A percentile compares a stretch with the other conserved stretches of the same genome.
Evolutionary conservation across 2,329 filamentous ascomycete species (phyloP).

Genomic region (Dactylellina sp.): DNA sequence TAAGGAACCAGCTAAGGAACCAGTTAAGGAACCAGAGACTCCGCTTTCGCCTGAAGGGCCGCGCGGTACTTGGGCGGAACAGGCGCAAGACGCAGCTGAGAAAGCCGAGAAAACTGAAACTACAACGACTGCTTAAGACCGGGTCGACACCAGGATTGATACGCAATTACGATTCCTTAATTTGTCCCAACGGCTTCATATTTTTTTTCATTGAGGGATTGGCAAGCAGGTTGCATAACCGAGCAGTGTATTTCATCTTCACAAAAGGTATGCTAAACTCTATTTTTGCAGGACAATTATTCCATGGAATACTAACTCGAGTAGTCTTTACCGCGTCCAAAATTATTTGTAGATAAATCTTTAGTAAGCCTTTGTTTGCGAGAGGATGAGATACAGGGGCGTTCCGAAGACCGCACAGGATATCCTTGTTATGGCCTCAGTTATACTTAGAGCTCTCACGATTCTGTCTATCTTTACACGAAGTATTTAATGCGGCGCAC

Average conservation of each 20-base stretch:
- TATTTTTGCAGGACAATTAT: not conserved
- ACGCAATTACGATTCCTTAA: not conserved
- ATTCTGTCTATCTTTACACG: not conserved
- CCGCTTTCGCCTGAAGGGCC: conserved; percentile 45
- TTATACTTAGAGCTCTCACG: not conserved
- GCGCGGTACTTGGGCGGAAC: conserved; percentile 52
- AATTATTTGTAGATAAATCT: not conserved
- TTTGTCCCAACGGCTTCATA: not conserved
- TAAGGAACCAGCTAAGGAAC: conserved; percentile 3
- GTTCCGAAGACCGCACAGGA: not conserved
- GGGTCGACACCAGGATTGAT: not conserved
- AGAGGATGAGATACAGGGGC: not conserved
- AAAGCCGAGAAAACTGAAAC: conserved; percentile 40
- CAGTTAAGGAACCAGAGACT: conserved; percentile 23
- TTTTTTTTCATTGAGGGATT: not conserved
- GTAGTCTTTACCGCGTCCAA: not conserved
- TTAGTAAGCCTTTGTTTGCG: not conserved
- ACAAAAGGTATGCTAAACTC: conserved; percentile 8
- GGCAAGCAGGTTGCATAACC: not conserved
- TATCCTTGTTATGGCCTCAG: conserved; percentile 7
- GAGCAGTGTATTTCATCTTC: not conserved
- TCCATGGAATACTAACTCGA: not conserved
- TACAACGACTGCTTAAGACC: conserved; percentile 19
- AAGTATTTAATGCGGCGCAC: too few relatives aligned
- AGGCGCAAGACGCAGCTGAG: conserved; percentile 53